A percentile compares a stretch with the other conserved stretches of the same genome.
Conservation (phyloP, 2,329 filamentous ascomycete species). For the Monosporascus sp. region DNA sequence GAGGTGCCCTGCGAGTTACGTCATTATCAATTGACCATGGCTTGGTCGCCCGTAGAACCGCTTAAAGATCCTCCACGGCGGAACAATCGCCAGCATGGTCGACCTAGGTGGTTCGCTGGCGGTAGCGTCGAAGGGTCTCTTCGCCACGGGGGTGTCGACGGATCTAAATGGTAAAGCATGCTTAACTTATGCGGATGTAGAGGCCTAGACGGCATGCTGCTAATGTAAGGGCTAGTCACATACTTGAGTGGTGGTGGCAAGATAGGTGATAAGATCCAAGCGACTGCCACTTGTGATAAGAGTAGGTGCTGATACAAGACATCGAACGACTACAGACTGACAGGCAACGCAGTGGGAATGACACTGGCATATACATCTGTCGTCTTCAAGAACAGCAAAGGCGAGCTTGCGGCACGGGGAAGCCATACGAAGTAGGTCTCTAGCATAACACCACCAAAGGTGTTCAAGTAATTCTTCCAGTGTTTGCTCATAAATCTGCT, state of each 20-base stretch:
- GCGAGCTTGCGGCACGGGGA: conserved; percentile 55
- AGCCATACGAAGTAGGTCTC: conserved; percentile 59
- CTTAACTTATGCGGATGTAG: background rate
- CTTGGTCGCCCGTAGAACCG: conserved; percentile 53
- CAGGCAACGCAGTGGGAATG: conserved; percentile 47
- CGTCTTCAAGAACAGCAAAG: conserved; percentile 53
- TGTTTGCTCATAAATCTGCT: conserved; percentile 9
- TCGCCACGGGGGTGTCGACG: conserved; percentile 59
- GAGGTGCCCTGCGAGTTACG: background rate
- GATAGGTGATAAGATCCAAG: conserved; percentile 51
- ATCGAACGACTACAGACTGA: background rate
- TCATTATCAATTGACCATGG: background rate
- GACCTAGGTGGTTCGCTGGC: conserved; percentile 61
- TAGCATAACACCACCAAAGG: background rate
- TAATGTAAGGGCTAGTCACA: conserved; percentile 42
- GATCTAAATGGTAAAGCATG: conserved; percentile 52
- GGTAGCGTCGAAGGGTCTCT: conserved; percentile 59
- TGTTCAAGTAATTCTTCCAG: background rate
- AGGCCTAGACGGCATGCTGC: background rate
- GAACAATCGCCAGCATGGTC: conserved; percentile 72
- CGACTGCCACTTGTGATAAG: conserved; percentile 55
- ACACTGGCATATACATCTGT: conserved; percentile 58
- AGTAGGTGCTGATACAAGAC: conserved; percentile 34
- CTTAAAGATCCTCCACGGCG: conserved; percentile 70
- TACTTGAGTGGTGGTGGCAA: conserved; percentile 56